Conservation (phyloP, 2,329 filamentous ascomycete species). For the Herpomyces periplanetae region DNA sequence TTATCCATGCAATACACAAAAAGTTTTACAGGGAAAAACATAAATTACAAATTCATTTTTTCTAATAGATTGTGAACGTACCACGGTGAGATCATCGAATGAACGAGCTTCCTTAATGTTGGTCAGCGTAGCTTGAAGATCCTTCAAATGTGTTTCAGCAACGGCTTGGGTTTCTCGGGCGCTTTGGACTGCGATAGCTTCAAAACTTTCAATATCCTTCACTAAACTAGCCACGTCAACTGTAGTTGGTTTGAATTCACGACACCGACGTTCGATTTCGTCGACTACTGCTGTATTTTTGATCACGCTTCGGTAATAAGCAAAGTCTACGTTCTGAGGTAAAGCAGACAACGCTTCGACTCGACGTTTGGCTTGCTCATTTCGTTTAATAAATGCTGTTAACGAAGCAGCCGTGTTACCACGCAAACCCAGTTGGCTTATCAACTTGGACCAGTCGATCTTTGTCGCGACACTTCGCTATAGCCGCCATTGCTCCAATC, state of each 20-base stretch:
- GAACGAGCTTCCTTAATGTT: constrained; percentile 88
- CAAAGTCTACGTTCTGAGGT: constrained; percentile 59
- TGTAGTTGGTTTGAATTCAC: constrained; percentile 51
- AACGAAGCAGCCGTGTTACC: constrained; percentile 72
- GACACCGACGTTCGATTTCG: constrained; percentile 90
- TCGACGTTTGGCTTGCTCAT: constrained; percentile 90
- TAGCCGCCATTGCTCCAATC: too few relatives aligned
- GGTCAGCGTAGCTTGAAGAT: constrained; percentile 67
- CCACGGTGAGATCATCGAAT: constrained; percentile 86
- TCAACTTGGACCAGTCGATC: constrained; percentile 93
- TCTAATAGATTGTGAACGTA: constrained; percentile 14
- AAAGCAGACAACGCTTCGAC: constrained; percentile 46
- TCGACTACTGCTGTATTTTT: constrained; percentile 88
- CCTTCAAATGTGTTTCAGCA: constrained; percentile 74
- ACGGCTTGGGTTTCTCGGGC: constrained; percentile 84
- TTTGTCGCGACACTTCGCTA: constrained; percentile 94
- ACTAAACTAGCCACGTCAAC: constrained; percentile 81
- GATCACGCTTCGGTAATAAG: constrained; percentile 53
- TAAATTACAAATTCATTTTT: constrained; percentile 2
- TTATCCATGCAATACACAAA: constrained; percentile 1
- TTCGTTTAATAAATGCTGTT: constrained; percentile 94
- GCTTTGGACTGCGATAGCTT: constrained; percentile 84
- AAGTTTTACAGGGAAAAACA: not conserved
- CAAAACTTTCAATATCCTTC: constrained; percentile 91
- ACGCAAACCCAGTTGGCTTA: constrained; percentile 69